A percentile compares a stretch with the other conserved stretches of the same genome.
phyloP scores from a whole-genome alignment of 169 alveolate species.

The Plasmodium gonderi region DNA sequence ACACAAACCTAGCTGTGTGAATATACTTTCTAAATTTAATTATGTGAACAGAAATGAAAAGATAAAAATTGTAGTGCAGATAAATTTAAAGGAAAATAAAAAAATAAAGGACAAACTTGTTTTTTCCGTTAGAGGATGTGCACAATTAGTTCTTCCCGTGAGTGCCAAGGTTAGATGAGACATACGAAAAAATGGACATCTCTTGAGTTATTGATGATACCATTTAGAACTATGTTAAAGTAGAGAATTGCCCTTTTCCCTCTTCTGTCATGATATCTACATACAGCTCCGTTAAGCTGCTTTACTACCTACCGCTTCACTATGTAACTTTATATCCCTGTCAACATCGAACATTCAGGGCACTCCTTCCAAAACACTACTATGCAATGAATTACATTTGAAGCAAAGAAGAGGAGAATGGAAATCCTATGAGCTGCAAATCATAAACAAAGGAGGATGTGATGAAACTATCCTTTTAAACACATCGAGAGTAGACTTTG shows the following conservation, averaged over 20 bases:
- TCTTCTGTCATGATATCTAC: background rate
- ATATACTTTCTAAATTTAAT: slow-evolving; percentile 18
- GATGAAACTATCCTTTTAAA: slow-evolving; percentile 39
- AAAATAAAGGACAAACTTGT: slow-evolving; percentile 63
- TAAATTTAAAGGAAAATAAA: slow-evolving; percentile 41
- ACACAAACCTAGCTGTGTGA: slow-evolving; percentile 37
- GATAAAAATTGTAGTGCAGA: background rate
- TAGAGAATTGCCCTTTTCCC: background rate
- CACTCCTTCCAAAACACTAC: background rate
- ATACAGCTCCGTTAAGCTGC: background rate
- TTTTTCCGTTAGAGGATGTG: slow-evolving; percentile 20
- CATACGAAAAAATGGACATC: too few relatives aligned
- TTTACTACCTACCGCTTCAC: background rate
- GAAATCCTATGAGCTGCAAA: slow-evolving; percentile 15
- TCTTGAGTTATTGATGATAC: too few relatives aligned
- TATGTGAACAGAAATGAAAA: slow-evolving; percentile 44
- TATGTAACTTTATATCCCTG: background rate
- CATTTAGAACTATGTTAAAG: too few relatives aligned
- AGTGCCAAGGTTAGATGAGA: slow-evolving; percentile 3
- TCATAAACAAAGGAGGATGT: slow-evolving; percentile 41
- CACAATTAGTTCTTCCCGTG: slow-evolving; percentile 27
- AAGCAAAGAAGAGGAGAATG: slow-evolving; percentile 23
- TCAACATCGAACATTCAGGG: background rate
- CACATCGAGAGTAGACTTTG: background rate
- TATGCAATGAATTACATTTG: background rate